Conservation (phyloP, 495 filamentous ascomycete genomes). For the Lophiotrema nucula region DNA sequence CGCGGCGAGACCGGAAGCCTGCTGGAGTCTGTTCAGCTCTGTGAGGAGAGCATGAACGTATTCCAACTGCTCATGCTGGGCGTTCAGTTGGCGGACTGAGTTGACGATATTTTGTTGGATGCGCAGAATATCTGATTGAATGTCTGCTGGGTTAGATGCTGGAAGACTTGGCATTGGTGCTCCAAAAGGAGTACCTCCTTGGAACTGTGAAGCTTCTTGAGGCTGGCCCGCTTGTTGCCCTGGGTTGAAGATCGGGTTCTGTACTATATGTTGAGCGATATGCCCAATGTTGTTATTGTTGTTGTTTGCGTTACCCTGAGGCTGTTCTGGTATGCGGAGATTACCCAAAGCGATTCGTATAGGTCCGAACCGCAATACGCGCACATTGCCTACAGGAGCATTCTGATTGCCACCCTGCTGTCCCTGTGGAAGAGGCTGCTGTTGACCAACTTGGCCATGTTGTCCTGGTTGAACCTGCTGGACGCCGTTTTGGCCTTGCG, state of each 20-base stretch:
- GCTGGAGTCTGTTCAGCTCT: constrained; percentile 28
- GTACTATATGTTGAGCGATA: constrained; percentile 18
- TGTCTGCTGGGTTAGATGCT: constrained; percentile 18
- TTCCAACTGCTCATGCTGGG: constrained; percentile 29
- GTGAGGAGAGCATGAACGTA: constrained; percentile 26
- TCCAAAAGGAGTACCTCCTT: neutral
- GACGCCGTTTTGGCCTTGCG: too few species aligned
- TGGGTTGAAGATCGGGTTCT: constrained; percentile 11
- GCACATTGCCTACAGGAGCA: constrained; percentile 35
- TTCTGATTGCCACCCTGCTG: constrained; percentile 35
- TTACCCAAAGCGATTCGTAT: constrained; percentile 49
- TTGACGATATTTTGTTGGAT: constrained; percentile 34
- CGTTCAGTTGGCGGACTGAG: constrained; percentile 30
- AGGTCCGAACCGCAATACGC: constrained; percentile 63
- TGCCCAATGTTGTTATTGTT: constrained; percentile 28
- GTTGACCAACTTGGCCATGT: constrained; percentile 5
- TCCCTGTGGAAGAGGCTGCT: constrained; percentile 3
- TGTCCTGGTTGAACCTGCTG: constrained; percentile 12
- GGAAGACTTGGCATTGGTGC: neutral
- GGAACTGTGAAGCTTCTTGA: neutral
- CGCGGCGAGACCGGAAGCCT: constrained; percentile 19
- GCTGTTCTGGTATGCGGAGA: constrained; percentile 47
- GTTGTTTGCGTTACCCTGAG: constrained; percentile 28
- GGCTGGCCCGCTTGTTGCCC: constrained; percentile 1
- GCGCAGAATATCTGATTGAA: constrained; percentile 33